A percentile compares a stretch with the other conserved stretches of the same genome.
phyloP scores from a whole-genome alignment of 2,329 filamentous ascomycete species.

The Chrysoporthe austroafricana region DNA sequence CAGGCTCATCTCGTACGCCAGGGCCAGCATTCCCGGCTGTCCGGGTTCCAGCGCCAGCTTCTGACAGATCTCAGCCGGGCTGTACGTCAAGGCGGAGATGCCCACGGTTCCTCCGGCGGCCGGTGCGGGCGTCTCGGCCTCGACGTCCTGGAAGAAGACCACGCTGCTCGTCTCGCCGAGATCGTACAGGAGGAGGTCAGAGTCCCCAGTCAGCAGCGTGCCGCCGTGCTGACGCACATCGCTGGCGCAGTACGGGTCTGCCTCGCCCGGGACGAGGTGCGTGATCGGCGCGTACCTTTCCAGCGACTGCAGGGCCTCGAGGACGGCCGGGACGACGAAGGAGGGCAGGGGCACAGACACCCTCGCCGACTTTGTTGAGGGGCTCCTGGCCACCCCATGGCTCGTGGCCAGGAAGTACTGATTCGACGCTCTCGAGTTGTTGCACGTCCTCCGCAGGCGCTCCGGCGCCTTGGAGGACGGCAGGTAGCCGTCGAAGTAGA shows the following conservation, averaged over 20 bases:
- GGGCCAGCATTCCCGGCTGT: conserved; percentile 32
- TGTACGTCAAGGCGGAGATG: conserved; percentile 33
- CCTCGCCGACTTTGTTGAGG: neutral
- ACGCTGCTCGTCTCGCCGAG: conserved; percentile 66
- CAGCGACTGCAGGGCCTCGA: conserved; percentile 66
- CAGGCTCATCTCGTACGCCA: conserved; percentile 40
- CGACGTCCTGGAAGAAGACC: conserved; percentile 70
- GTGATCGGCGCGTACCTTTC: conserved; percentile 46
- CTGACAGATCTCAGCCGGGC: conserved; percentile 32
- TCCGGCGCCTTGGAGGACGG: conserved; percentile 67
- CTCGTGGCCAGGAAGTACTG: conserved; percentile 46
- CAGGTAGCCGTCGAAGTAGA: conserved; percentile 87
- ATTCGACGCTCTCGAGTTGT: conserved; percentile 60
- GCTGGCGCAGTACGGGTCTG: conserved; percentile 78
- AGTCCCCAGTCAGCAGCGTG: conserved; percentile 78
- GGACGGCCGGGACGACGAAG: conserved; percentile 77
- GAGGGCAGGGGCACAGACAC: conserved; percentile 48
- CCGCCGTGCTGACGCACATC: conserved; percentile 59
- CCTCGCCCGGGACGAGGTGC: conserved; percentile 78
- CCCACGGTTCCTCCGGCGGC: conserved; percentile 29
- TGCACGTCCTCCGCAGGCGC: conserved; percentile 63
- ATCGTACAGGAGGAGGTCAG: conserved; percentile 79
- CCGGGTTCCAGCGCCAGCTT: conserved; percentile 33
- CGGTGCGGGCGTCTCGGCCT: conserved; percentile 36
- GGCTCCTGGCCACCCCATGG: neutral